These are phyloP conservation scores for Leccinum olivaceopallidum DNA, from an alignment of 768 basidiomycete genomes.

Conservation along the genomic window DNA sequence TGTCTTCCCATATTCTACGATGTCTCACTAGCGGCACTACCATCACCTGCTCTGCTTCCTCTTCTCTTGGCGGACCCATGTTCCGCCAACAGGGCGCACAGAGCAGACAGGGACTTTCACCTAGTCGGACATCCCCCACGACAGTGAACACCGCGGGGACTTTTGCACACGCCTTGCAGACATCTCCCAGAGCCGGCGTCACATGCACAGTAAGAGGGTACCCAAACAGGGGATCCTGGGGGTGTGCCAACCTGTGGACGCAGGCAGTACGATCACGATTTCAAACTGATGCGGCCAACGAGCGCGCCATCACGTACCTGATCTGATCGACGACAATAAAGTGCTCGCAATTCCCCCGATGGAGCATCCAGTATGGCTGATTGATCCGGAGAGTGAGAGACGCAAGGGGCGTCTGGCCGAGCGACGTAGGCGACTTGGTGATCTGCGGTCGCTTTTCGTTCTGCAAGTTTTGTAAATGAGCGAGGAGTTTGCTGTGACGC, in stretches of 20 bases:
- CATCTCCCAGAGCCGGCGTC: constrained; percentile 57
- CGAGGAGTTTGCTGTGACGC: constrained; percentile 45
- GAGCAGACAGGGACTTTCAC: constrained; percentile 75
- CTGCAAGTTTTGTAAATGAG: constrained; percentile 36
- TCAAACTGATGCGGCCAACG: not conserved
- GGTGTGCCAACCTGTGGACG: constrained; percentile 52
- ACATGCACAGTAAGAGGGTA: constrained; percentile 72
- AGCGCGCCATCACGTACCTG: constrained; percentile 41
- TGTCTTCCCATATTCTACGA: constrained; percentile 27
- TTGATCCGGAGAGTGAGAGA: constrained; percentile 63
- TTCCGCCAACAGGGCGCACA: constrained; percentile 73
- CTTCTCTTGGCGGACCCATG: constrained; percentile 57
- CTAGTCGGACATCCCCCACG: constrained; percentile 69
- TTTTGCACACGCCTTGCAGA: constrained; percentile 69
- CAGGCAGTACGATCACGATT: constrained; percentile 2
- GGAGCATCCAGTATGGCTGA: constrained; percentile 81
- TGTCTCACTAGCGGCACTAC: constrained; percentile 55
- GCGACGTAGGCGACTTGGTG: constrained; percentile 41
- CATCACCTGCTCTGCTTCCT: constrained; percentile 39
- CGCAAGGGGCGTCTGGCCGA: constrained; percentile 50
- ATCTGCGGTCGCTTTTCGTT: constrained; percentile 34
- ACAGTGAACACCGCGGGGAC: constrained; percentile 70
- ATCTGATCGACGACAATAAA: constrained; percentile 73
- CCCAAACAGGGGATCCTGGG: constrained; percentile 51
- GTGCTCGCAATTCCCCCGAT: constrained; percentile 82